These are phyloP conservation scores for Trametes meyenii DNA, from an alignment of 768 basidiomycete species.

Conservation along the genomic window DNA sequence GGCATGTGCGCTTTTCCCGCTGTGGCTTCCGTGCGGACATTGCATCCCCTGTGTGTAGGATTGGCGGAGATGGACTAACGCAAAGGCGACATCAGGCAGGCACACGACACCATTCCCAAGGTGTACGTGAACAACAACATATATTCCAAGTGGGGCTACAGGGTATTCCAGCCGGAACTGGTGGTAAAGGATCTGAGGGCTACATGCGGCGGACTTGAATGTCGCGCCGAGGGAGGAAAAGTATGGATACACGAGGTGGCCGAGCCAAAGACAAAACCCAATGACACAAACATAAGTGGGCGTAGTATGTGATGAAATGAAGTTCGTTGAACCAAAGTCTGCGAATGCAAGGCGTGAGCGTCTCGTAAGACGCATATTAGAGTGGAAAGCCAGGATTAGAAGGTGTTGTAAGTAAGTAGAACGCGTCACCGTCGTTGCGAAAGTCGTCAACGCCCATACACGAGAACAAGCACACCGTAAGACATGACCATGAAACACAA, in stretches of 20 bases:
- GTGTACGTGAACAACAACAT: conserved; percentile 13
- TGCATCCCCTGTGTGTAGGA: too few relatives aligned
- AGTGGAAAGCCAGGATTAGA: conserved; percentile 3
- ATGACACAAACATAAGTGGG: background rate
- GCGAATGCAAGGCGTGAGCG: conserved; percentile 5
- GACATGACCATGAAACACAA: background rate
- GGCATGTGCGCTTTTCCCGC: too few relatives aligned
- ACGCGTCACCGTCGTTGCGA: conserved; percentile 15
- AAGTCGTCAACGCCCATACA: conserved; percentile 15
- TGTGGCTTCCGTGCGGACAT: too few relatives aligned
- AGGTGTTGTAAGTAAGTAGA: conserved; percentile 5
- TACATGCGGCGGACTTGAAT: conserved; percentile 9
- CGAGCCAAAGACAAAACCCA: background rate
- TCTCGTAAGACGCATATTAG: background rate
- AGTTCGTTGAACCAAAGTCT: background rate
- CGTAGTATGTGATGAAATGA: background rate
- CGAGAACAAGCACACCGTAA: background rate
- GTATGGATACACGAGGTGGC: conserved; percentile 24
- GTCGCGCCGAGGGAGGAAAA: background rate
- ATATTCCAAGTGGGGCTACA: conserved; percentile 19
- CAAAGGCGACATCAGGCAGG: background rate
- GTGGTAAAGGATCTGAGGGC: conserved; percentile 16
- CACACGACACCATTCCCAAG: background rate
- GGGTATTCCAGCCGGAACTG: background rate
- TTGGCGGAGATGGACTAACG: too few relatives aligned